Evolutionary conservation across 2,329 filamentous ascomycete species (phyloP).

Genomic region (Hawksworthiomyces lignivorus): DNA sequence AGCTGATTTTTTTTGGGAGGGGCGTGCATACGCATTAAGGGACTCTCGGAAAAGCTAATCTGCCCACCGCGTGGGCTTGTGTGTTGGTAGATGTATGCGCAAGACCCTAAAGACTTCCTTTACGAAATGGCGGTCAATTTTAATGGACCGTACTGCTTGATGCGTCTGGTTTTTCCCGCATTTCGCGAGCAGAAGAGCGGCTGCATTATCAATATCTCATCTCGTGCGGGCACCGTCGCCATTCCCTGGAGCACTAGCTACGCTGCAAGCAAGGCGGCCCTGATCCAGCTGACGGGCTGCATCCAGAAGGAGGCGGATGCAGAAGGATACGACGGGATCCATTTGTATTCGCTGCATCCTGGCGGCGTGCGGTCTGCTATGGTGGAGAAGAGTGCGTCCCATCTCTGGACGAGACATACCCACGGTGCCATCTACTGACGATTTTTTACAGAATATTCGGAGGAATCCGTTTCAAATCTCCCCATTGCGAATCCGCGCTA

Average conservation of each 20-base stretch:
- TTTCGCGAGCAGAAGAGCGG: slow-evolving; percentile 20
- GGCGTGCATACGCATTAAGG: too few relatives aligned
- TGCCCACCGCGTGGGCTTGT: too few relatives aligned
- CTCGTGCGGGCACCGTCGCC: slow-evolving; percentile 21
- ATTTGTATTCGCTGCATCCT: slow-evolving; percentile 24
- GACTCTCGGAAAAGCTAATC: too few relatives aligned
- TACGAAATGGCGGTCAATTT: slow-evolving; percentile 23
- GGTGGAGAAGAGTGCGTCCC: slow-evolving; percentile 20
- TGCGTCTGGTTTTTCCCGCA: slow-evolving; percentile 20
- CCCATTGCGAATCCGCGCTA: slow-evolving; percentile 15
- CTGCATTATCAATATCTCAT: slow-evolving; percentile 24
- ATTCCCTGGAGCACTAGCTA: slow-evolving; percentile 25
- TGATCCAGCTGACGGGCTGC: slow-evolving; percentile 25
- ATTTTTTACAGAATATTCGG: slow-evolving; percentile 15
- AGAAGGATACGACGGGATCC: slow-evolving; percentile 20
- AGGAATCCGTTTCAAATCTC: slow-evolving; percentile 15
- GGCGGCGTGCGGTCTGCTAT: slow-evolving; percentile 24
- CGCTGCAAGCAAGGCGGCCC: slow-evolving; percentile 24
- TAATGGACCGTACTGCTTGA: slow-evolving; percentile 23
- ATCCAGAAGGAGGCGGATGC: slow-evolving; percentile 23
- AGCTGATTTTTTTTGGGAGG: slow-evolving; percentile 2
- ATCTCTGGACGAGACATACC: not conserved
- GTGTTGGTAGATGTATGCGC: slow-evolving; percentile 17
- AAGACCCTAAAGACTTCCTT: slow-evolving; percentile 20
- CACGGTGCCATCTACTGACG: slow-evolving; percentile 1